Base-by-base conservation (phyloP, 2,329 filamentous ascomycete species). In the Talaromyces sp. region DNA sequence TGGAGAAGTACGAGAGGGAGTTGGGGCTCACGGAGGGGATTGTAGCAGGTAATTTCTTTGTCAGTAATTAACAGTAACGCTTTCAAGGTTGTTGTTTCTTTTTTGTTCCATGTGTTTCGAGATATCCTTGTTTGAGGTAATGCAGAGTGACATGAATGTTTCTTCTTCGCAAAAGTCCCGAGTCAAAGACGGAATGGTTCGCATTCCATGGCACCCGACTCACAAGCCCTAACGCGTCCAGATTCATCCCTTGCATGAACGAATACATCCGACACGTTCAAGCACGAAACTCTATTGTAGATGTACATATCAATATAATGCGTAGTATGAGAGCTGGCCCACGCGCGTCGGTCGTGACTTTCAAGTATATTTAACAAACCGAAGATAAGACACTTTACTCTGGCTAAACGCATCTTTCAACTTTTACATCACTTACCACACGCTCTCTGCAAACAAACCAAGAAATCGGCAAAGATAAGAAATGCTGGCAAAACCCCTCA, bases 1-100 rank as follows among this genome's bases (percentile, higher is more conserved):
- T 66, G 56, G 65, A 66, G 33, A 61, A 63, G 62, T 64, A 64
- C 43, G 65, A 63, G 56, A 57, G 13, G 19, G 52, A 66, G 43
- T 27, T 56, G 33, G 62, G 65, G 17, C 41, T 66, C 15, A 66
- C 31, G 19, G 64, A 33, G 19, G 65, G 60, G 3, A 64, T 66
- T 45, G 61, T 66, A 31, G 65, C 61, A 11, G 61, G 61, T n/a
- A 66, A 66, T 8, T 66, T 37, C 49, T 64, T 66, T 45, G 35
- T 61, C 19, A 66, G 65, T 47, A 66, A 66, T 39, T 66, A 61
- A 54, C 8, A 8, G 9, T 37, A 37, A 37, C 1, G 3, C 11
- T 13, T 37, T 3, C 11, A 31, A 6, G 8, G 27, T 31, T 27
- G 27, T 27, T 27, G 27, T 27, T 27, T 27, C 27, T 27, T 1